Conservation (phyloP, 768 basidiomycete species). For the Agaricus subrufescens region DNA sequence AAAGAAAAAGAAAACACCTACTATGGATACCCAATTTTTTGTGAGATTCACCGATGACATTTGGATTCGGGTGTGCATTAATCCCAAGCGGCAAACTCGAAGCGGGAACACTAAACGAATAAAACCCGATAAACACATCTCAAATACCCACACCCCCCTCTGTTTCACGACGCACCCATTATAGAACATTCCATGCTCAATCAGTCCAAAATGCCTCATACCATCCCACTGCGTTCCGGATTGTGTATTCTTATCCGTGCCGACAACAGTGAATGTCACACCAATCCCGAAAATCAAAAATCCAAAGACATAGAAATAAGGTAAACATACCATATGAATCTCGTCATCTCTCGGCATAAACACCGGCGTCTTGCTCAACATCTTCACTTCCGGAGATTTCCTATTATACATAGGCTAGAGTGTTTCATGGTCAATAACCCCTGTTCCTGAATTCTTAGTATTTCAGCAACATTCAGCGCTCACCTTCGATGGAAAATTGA, state of each 20-base stretch:
- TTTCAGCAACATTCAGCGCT: neutral
- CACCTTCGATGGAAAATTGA: conserved; percentile 65
- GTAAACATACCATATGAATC: conserved; percentile 46
- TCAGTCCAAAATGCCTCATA: conserved; percentile 51
- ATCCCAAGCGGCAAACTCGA: conserved; percentile 39
- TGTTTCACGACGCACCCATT: conserved; percentile 40
- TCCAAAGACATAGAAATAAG: neutral
- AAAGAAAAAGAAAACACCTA: conserved; percentile 23
- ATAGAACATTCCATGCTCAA: conserved; percentile 53
- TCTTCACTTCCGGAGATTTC: conserved; percentile 46
- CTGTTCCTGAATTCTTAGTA: neutral
- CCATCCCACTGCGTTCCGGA: conserved; percentile 73
- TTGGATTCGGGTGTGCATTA: conserved; percentile 44
- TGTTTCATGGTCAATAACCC: neutral
- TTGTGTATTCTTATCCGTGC: conserved; percentile 53
- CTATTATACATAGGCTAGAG: conserved; percentile 52
- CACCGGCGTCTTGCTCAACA: conserved; percentile 21
- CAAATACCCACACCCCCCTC: neutral
- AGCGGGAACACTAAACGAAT: conserved; percentile 33
- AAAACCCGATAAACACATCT: neutral
- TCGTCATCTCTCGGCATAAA: conserved; percentile 43
- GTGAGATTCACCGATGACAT: conserved; percentile 38
- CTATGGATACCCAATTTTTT: conserved; percentile 65
- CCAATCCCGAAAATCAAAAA: neutral
- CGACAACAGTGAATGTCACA: neutral